Percentiles rank a stretch among this genome's conserved stretches.
Conservation (phyloP, 2,329 filamentous ascomycete species). For the Cladosporium sp. region DNA sequence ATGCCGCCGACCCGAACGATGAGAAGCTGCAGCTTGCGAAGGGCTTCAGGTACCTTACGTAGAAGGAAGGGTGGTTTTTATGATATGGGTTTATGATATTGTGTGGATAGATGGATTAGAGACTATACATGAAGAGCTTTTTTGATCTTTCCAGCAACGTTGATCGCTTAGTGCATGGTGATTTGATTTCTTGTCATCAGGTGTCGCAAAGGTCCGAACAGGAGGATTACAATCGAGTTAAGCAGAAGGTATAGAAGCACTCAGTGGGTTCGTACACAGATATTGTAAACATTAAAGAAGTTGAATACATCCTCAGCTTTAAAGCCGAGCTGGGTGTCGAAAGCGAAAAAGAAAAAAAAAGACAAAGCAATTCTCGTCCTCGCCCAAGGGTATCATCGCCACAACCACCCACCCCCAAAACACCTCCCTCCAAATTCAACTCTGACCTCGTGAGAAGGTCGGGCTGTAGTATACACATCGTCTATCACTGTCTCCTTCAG, state of each 20-base stretch:
- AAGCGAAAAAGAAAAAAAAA: neutral
- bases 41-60: slow-evolving; percentile 28
- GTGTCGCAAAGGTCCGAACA: neutral
- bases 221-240: neutral
- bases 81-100: neutral
- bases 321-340: neutral
- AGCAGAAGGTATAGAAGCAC: neutral
- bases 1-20: slow-evolving; percentile 13
- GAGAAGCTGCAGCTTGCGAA: slow-evolving; percentile 20
- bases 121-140: neutral
- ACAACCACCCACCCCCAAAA: neutral
- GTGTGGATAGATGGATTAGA: neutral
- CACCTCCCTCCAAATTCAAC: neutral
- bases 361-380: neutral
- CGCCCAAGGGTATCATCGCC: slow-evolving; percentile 10
- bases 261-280: neutral
- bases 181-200: neutral
- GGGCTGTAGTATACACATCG: neutral
- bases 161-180: neutral
- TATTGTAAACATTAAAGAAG: neutral
- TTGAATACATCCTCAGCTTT: neutral
- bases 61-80: neutral
- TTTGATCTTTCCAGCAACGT: neutral
- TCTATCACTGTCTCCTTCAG: neutral
- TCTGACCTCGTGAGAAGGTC: neutral